Base-by-base conservation (phyloP, 768 basidiomycete genomes). In the Lentinula raphanica region DNA sequence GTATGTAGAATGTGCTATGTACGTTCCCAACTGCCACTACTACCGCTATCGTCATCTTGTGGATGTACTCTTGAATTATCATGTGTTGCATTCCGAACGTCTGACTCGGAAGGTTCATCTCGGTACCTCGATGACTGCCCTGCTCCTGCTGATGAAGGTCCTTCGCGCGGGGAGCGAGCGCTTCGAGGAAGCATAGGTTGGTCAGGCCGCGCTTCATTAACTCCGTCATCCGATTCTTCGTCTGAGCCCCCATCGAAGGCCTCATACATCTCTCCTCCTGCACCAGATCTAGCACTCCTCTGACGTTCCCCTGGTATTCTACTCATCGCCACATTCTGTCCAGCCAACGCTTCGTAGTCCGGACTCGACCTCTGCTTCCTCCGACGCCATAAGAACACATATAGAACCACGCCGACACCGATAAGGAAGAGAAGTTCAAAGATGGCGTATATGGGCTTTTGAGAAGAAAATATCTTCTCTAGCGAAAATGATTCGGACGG, bases 161-260 rank as follows among this genome's bases (percentile, higher is more conserved):
- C 29, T 6, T 27, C 29, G n/a, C 25, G 21, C 13, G 19, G 27
- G 5, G 36, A 70, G 65, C 73, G 71, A 21, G 67, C 69, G 28
- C 75, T 72, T 21, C 79, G 25, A 3, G 54, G 78, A 49, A 95
- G 73, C 36, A 81, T 81, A 0, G 86, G 85, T 60, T 80, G 79
- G 66, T 94, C 93, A 64, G 90, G 83, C 17, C 74, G 83, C 58
- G 88, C 54, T 19, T 53, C 51, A 4, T 53, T 25, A 39, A 27
- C 35, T 9, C 45, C 86, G 15, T 87, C 88, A 45, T 91, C 89
- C 50, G 6, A 28, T 5, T 32, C 51, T 9, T 44, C 39, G 59
- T 92, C 94, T 29, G 87, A 88, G 27, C 86, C 80, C 67, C 93
- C 92, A 36, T 92, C 94, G 71, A 98, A 98, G 15, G 96, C 94